Evolutionary conservation across 306 rosid species (phyloP), one percentile per base, ranked within the genome.

Genomic region (Rosa lucieae): DNA sequence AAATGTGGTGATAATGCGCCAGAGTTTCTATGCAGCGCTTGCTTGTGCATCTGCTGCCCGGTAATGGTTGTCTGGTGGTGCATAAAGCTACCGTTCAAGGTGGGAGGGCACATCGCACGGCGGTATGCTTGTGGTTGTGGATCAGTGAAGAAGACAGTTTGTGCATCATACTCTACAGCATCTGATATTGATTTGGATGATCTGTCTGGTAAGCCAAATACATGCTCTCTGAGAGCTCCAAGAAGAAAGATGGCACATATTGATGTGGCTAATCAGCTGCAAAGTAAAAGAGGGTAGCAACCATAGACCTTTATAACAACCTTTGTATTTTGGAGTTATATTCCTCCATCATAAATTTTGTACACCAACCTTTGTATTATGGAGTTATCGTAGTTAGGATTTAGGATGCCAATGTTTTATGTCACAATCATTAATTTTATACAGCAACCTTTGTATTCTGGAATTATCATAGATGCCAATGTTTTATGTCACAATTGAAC

Each of bases 111-210:
- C 42, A 91, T 76, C 4, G 48, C 82, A 8, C 58, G 76, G 75
- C 82, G 67, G 78, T 82, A 70, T 18, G 89, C 79, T 10, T 74
- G 93, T 83, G 76, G 75, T 69, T 81, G 73, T 72, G 84, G 89
- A 78, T 63, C 85, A 13, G 84, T 49, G 76, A 84, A n/a, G 37
- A 87, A 62, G 78, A 67, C 59, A 59, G 70, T 73, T 47, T 65
- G 51, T 72, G 84, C 84, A 2, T 82, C 73, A 0, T 87, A 91
- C 74, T 93, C 93, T 79, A 86, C 95, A 1, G 91, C 90, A 84
- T 93, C 95, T 39, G 98, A 91, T 72, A 68, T 58, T 70, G 98
- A 93, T 55, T 79, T 72, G 8, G 87, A 86, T 77, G 55, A 18
- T 35, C 56, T 70, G 17, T 78, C 75, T 66, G 77, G 68, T 72